Evolutionary conservation across 768 basidiomycete species (phyloP).

Genomic region (Mycena floridula): DNA sequence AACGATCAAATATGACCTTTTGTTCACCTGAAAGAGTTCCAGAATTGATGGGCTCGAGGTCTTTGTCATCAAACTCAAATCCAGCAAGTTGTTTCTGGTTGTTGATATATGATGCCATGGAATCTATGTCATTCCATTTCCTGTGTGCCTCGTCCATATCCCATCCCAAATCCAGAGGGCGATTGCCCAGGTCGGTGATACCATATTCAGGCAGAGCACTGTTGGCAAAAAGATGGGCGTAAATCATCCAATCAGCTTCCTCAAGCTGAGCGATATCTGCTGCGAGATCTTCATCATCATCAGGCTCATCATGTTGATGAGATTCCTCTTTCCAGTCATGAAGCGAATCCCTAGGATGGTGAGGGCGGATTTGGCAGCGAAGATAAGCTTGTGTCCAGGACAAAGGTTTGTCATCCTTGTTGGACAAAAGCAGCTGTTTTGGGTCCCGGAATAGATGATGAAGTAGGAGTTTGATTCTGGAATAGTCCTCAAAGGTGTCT

Average conservation of each 20-base stretch:
- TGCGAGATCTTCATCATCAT: background rate
- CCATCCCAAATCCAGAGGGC: slow-evolving; percentile 7
- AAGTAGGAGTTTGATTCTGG: background rate
- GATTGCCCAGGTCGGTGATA: slow-evolving; percentile 2
- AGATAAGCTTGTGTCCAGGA: background rate
- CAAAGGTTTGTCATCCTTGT: background rate
- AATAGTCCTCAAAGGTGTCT: background rate
- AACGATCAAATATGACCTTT: background rate
- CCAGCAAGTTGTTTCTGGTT: background rate
- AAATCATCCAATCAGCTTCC: slow-evolving; percentile 5
- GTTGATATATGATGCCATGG: background rate
- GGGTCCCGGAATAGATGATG: background rate
- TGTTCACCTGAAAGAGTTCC: background rate
- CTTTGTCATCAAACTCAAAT: background rate
- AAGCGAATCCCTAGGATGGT: background rate
- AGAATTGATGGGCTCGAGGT: background rate
- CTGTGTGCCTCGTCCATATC: slow-evolving; percentile 1
- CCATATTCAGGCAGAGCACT: background rate
- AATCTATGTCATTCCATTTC: slow-evolving; percentile 2
- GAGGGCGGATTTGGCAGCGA: background rate
- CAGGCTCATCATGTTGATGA: background rate
- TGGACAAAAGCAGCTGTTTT: background rate
- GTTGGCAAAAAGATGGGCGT: background rate
- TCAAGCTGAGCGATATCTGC: background rate
- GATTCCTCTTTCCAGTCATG: background rate